Evolutionary conservation across 371 early-diverging fungal genomes (phyloP), one percentile per base, ranked within the genome.

Genomic region (Vairimorpha ceranae): DNA sequence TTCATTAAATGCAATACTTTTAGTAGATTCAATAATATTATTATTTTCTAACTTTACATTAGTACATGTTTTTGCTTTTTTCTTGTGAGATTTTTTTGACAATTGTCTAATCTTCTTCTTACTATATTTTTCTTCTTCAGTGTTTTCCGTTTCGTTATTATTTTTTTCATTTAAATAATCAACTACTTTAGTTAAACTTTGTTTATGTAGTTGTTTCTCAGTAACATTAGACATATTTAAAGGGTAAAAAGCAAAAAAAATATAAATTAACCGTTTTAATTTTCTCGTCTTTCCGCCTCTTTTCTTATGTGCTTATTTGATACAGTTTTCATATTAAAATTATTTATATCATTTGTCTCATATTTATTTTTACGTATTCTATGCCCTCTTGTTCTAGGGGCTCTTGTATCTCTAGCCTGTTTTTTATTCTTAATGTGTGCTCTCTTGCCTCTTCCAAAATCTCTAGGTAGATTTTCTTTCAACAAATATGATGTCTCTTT

Each of bases 51-150:
- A 48, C 3, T 48, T 48, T 4, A 12, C 48, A 21, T 48, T 48
- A 21, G 14, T 32, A 23, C 17, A 35, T 35, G 2, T 61, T 35
- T 21, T 61, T 17, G 32, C 43, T 19, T 41, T 27, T 43, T 41
- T 36, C 4, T 43, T 41, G n/a, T n/a, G n/a, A 21, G 12, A 43
- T 64, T 64, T n/a, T 23, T 25, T 25, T 6, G 2, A n/a, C 17
- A 15, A 17, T 43, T 43, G 43, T 64, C 64, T 64, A 25, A 64
- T 64, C 25, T 43, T 64, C 43, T 64, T 64, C 32, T 64, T 64
- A 64, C 32, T 32, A n/a, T 64, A 64, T 43, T n/a, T 35, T 64
- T 64, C 64, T 60, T 60, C 60, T 35, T 60, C 38, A 19, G 30
- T 36, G 12, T 58, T 32, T 35, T 60, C 27, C 4, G 29, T 30